Evolutionary conservation across 1,284 basidiomycete species (phyloP).

Genomic region (Ganoderma leucocontextum): DNA sequence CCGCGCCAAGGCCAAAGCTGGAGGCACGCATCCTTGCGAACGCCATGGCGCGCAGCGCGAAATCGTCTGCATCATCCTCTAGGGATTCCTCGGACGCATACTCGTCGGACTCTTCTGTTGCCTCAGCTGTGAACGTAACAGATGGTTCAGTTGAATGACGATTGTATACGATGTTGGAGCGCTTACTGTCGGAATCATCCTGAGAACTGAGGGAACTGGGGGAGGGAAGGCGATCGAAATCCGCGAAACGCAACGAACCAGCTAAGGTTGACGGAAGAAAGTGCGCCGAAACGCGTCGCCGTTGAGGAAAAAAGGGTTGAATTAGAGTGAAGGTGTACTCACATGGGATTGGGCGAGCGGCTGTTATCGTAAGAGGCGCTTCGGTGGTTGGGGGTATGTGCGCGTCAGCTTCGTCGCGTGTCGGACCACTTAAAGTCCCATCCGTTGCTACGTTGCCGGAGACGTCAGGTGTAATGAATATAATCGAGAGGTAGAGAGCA

Average conservation of each 20-base stretch:
- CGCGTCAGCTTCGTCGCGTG: not conserved
- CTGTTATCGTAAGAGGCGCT: not conserved
- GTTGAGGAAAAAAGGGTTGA: not conserved
- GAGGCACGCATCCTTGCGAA: slow-evolving; percentile 20
- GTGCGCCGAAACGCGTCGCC: not conserved
- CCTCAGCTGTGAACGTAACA: not conserved
- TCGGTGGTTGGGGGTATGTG: not conserved
- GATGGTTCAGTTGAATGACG: not conserved
- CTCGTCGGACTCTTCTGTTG: not conserved
- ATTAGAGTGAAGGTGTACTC: not conserved
- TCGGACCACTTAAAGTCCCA: not conserved
- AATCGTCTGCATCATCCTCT: slow-evolving; percentile 4
- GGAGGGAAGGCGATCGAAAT: slow-evolving; percentile 1
- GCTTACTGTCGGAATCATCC: not conserved
- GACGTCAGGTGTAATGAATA: not conserved
- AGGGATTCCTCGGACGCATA: not conserved
- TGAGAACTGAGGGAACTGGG: not conserved
- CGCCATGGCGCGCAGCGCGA: slow-evolving; percentile 14
- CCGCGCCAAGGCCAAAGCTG: slow-evolving; percentile 13
- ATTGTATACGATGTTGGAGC: no score
- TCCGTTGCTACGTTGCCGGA: not conserved
- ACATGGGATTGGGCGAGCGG: not conserved
- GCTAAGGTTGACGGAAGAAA: not conserved
- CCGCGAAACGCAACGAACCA: not conserved
- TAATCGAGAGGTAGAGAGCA: no score